Evolutionary conservation across 73 alveolate genomes (phyloP), one percentile per base, ranked within the genome.

Genomic region (Blepharisma stoltei): DNA sequence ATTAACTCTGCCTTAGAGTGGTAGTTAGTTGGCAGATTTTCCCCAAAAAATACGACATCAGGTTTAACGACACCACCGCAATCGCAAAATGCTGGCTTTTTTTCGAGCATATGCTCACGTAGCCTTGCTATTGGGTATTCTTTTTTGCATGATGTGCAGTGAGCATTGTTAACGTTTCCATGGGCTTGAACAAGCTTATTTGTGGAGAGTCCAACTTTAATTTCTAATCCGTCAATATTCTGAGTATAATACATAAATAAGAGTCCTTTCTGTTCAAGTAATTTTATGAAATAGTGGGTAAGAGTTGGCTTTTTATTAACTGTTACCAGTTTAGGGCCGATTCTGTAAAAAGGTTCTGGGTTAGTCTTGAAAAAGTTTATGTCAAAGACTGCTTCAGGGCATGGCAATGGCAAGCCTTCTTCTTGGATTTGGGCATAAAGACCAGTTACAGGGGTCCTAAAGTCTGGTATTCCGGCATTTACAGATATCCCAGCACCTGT

Each of bases 401-500:
- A 83, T 18, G 45, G 27, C 78, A 87, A 53, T 78, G 71, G 55
- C 11, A 78, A 25, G 38, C 49, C 18, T 49, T 69, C 49, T 2
- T 5, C 21, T 41, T 6, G 53, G 4, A 78, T 83, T 27, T 84
- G 70, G 7, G 76, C 65, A 7, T 55, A 80, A 73, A 82, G 77
- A 3, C 41, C 41, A 32, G 41, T 32, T 32, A 1, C 41, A 1
- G 41, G 41, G 41, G 94, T 88, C 54, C 94, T 44, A 77, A 86
- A 89, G 67, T 89, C 92, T 8, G 96, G 96, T 37, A 89, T 87
- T 20, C 96, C 96, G 32, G 90, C 67, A 67, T 87, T 92, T 4
- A 84, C 84, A 45, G 92, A 79, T 87, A 89, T 89, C 20, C 96
- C 96, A 1, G 96, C 96, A 3, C 96, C 96, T 38, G 90, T 77